A percentile compares a stretch with the other conserved stretches of the same genome.
phyloP scores from a whole-genome alignment of 352 stramenopile species.

The Phytophthora chlamydospora region DNA sequence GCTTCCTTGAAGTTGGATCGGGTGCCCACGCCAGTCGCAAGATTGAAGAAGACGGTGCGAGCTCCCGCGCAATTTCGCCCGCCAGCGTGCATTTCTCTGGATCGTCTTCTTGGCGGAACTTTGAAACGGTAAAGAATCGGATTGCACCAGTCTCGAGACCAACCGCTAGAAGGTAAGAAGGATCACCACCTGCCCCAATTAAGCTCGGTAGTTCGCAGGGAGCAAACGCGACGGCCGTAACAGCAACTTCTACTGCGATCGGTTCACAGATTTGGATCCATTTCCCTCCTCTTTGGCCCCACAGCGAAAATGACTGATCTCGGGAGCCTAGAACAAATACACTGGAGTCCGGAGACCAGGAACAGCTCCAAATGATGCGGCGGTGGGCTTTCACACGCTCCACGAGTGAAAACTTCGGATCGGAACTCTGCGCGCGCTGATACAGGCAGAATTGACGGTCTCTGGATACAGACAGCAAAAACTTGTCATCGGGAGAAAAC shows the following conservation, averaged over 20 bases:
- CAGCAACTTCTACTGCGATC: constrained; percentile 43
- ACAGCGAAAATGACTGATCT: constrained; percentile 73
- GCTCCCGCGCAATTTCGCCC: constrained; percentile 23
- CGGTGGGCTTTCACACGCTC: constrained; percentile 73
- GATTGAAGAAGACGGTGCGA: constrained; percentile 47
- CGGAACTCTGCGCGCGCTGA: constrained; percentile 21
- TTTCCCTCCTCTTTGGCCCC: constrained; percentile 25
- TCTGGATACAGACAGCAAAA: constrained; percentile 71
- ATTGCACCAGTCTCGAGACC: constrained; percentile 67
- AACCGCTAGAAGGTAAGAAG: constrained; percentile 53
- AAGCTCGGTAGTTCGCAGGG: constrained; percentile 11
- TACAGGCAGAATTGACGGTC: constrained; percentile 80
- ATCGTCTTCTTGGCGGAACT: background rate
- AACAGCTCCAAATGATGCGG: constrained; percentile 83
- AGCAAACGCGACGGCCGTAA: constrained; percentile 71
- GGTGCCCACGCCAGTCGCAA: constrained; percentile 59
- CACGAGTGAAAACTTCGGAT: constrained; percentile 43
- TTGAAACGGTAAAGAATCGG: constrained; percentile 37
- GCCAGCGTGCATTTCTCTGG: constrained; percentile 15
- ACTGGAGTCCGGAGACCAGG: constrained; percentile 65
- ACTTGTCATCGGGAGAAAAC: constrained; percentile 71
- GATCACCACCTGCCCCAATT: background rate
- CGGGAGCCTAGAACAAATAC: constrained; percentile 67
- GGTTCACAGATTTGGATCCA: constrained; percentile 33
- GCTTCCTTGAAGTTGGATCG: background rate